Percentiles rank a stretch among this genome's conserved stretches.
Conservation (phyloP, 108 stramenopile species). For the Skeletonema menzelii region DNA sequence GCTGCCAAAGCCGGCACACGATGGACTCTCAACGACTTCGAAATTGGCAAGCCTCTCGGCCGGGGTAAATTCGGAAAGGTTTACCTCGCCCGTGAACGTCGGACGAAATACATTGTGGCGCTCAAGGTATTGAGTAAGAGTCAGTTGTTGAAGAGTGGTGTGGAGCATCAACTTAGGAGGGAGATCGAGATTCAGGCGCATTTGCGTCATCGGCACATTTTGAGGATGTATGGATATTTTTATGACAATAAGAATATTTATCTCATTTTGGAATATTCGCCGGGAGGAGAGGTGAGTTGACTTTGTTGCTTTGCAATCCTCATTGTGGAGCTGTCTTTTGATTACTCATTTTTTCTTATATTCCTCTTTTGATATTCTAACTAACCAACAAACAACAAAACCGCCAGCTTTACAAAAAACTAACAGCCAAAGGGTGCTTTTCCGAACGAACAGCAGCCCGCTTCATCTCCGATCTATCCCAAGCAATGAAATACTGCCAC, state of each 20-base stretch:
- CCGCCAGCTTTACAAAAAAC: conserved; percentile 77
- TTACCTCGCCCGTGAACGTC: conserved; percentile 95
- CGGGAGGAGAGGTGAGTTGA: conserved; percentile 87
- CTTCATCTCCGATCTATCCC: conserved; percentile 89
- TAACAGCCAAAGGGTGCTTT: conserved; percentile 82
- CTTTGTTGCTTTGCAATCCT: background rate
- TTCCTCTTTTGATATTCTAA: background rate
- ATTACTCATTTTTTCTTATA: background rate
- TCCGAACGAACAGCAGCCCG: conserved; percentile 76
- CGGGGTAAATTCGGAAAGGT: conserved; percentile 97
- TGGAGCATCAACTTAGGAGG: conserved; percentile 97
- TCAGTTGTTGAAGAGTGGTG: conserved; percentile 95
- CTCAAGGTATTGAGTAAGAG: conserved; percentile 96
- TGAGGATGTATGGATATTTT: conserved; percentile 99
- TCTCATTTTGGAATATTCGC: conserved; percentile 96
- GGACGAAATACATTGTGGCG: conserved; percentile 96
- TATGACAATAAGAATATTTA: conserved; percentile 97
- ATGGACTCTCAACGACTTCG: conserved; percentile 95
- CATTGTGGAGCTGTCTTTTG: too few relatives aligned
- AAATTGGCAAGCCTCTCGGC: conserved; percentile 98
- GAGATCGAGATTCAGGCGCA: conserved; percentile 99
- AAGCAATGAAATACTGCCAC: conserved; percentile 95
- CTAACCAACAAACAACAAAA: background rate
- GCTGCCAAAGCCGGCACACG: conserved; percentile 57
- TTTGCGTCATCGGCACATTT: conserved; percentile 92